Evolutionary conservation across 169 alveolate species (phyloP).

Genomic region (Plasmodium gonderi): DNA sequence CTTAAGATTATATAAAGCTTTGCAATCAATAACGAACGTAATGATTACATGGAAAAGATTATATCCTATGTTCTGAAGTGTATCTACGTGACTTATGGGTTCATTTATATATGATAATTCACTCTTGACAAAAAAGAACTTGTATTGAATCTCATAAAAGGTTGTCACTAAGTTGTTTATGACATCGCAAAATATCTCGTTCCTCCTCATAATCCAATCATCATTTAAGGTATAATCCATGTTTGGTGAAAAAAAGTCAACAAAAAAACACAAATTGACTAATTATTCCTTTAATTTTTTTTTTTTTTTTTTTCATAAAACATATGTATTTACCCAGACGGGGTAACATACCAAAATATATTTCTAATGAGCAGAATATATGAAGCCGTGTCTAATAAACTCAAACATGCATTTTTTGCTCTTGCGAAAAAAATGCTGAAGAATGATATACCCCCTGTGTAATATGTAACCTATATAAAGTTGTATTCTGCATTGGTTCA

Average conservation of each 20-base stretch:
- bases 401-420: not conserved
- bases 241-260: not conserved
- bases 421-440: not conserved
- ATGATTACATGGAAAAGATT: slow-evolving; percentile 20
- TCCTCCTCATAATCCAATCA: slow-evolving; percentile 31
- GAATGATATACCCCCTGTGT: not conserved
- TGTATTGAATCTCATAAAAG: slow-evolving; percentile 30
- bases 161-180: slow-evolving; percentile 25
- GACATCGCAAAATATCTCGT: slow-evolving; percentile 20
- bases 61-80: slow-evolving; percentile 1
- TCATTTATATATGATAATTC: slow-evolving; percentile 14
- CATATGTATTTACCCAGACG: not conserved
- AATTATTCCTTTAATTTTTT: not conserved
- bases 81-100: slow-evolving; percentile 21
- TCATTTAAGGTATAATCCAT: slow-evolving; percentile 30
- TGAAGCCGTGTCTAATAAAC: not conserved
- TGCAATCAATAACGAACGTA: slow-evolving; percentile 37
- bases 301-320: not conserved
- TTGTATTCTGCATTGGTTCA: not conserved
- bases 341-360: not conserved
- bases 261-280: not conserved
- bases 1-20: slow-evolving; percentile 29
- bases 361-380: not conserved
- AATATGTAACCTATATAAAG: not conserved
- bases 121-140: slow-evolving; percentile 22